Percentiles rank a stretch among this genome's conserved stretches.
Evolutionary conservation across 2,329 filamentous ascomycete species (phyloP).

Genomic region (Neonectria magnoliae): DNA sequence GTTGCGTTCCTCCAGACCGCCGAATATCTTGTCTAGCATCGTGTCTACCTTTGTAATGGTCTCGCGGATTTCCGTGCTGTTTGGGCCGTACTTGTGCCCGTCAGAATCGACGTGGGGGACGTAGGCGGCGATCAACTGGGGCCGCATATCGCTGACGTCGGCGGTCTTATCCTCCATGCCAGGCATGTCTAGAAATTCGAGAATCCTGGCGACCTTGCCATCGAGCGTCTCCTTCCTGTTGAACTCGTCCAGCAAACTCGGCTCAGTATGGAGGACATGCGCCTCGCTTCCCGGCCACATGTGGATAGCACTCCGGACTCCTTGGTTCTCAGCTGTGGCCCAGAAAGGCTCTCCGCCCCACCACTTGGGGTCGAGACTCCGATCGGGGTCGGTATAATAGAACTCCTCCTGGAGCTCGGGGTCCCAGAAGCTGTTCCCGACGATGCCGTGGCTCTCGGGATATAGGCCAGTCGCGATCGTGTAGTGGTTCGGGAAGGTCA

Average conservation of each 20-base stretch:
- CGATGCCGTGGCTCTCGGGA: conserved; percentile 90
- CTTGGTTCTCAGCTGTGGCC: conserved; percentile 88
- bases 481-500: conserved; percentile 97
- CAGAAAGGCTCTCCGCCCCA: conserved; percentile 95
- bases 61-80: conserved; percentile 86
- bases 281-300: conserved; percentile 99
- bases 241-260: conserved; percentile 84
- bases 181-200: conserved; percentile 86
- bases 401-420: conserved; percentile 80
- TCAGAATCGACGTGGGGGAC: conserved; percentile 91
- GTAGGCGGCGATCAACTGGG: conserved; percentile 93
- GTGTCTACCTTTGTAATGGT: conserved; percentile 84
- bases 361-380: conserved; percentile 88
- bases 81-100: conserved; percentile 90
- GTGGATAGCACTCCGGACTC: conserved; percentile 83
- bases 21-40: conserved; percentile 82
- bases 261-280: conserved; percentile 77
- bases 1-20: conserved; percentile 81
- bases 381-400: conserved; percentile 80
- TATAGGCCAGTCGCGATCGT: conserved; percentile 92
- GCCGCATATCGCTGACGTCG: conserved; percentile 67
- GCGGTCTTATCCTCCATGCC: conserved; percentile 70
- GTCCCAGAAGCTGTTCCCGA: conserved; percentile 96
- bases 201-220: conserved; percentile 80
- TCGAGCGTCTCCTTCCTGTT: conserved; percentile 79